A percentile compares a stretch with the other conserved stretches of the same genome.
Conservation (phyloP, 805 yeast genomes). For the Saturnispora gosingensis region DNA sequence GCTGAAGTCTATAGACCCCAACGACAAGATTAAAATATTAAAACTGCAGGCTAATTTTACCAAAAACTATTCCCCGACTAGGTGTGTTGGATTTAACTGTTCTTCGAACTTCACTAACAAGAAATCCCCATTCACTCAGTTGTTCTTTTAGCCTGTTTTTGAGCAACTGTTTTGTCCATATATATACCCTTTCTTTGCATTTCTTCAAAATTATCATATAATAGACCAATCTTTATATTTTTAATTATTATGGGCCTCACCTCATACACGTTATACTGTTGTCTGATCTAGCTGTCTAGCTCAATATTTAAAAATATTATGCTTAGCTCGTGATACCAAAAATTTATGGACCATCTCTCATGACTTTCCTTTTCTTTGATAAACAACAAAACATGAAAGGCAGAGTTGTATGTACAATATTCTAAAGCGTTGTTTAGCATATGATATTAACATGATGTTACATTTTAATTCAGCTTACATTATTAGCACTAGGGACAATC, state of each 20-base stretch:
- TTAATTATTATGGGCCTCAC: background rate
- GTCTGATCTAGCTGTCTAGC: too few relatives aligned
- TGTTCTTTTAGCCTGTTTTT: constrained; percentile 23
- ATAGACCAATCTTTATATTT: too few relatives aligned
- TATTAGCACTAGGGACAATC: constrained; percentile 43
- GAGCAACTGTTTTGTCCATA: too few relatives aligned
- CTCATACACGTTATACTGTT: too few relatives aligned
- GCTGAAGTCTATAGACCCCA: constrained; percentile 9
- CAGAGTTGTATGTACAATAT: background rate
- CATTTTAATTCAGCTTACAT: constrained; percentile 17
- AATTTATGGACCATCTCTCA: background rate
- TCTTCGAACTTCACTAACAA: constrained; percentile 33
- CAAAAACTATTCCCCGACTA: constrained; percentile 40
- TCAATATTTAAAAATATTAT: too few relatives aligned
- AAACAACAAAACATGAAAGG: background rate
- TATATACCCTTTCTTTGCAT: background rate
- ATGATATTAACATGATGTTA: background rate
- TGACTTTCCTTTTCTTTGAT: background rate
- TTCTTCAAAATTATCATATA: too few relatives aligned
- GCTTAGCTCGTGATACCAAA: background rate
- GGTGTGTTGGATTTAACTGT: constrained; percentile 51
- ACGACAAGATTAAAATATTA: constrained; percentile 23
- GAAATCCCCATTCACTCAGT: constrained; percentile 42
- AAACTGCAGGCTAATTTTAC: constrained; percentile 28
- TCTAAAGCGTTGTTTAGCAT: background rate